phyloP scores from a whole-genome alignment of 768 basidiomycete species.

The Tulasnella sp. region DNA sequence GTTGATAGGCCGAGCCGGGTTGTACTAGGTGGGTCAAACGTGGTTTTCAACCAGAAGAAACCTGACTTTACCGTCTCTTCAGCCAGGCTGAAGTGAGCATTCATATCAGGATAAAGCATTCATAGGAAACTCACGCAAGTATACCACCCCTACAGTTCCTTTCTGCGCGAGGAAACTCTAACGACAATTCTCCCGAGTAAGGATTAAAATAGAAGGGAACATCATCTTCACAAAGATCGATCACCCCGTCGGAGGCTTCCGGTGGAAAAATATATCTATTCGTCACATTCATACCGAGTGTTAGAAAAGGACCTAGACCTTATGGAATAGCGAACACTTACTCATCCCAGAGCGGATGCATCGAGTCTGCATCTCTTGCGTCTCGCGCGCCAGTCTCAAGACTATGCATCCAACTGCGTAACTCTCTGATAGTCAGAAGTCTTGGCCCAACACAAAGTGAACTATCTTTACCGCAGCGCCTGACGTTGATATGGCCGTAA shows the following conservation, averaged over 20 bases:
- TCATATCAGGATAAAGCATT: not conserved
- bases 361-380: slow-evolving; percentile 54
- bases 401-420: slow-evolving; percentile 76
- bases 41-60: not conserved
- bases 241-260: slow-evolving; percentile 45
- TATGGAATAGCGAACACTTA: slow-evolving; percentile 29
- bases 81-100: not conserved
- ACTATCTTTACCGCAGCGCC: slow-evolving; percentile 51
- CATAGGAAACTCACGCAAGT: slow-evolving; percentile 51
- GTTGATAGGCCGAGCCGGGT: not conserved
- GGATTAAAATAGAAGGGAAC: slow-evolving; percentile 79
- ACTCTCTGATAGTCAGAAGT: not conserved
- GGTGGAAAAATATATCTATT: slow-evolving; percentile 62
- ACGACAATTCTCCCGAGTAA: slow-evolving; percentile 79
- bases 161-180: slow-evolving; percentile 74
- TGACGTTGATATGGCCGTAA: slow-evolving; percentile 90
- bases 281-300: not conserved
- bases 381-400: slow-evolving; percentile 65
- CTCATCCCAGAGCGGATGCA: slow-evolving; percentile 96
- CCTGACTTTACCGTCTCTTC: not conserved
- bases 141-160: slow-evolving; percentile 76
- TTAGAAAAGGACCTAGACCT: not conserved
- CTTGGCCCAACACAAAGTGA: not conserved
- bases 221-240: slow-evolving; percentile 75
- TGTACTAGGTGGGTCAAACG: not conserved